Evolutionary conservation across 495 filamentous ascomycete genomes (phyloP).

Genomic region (Podospora didyma): DNA sequence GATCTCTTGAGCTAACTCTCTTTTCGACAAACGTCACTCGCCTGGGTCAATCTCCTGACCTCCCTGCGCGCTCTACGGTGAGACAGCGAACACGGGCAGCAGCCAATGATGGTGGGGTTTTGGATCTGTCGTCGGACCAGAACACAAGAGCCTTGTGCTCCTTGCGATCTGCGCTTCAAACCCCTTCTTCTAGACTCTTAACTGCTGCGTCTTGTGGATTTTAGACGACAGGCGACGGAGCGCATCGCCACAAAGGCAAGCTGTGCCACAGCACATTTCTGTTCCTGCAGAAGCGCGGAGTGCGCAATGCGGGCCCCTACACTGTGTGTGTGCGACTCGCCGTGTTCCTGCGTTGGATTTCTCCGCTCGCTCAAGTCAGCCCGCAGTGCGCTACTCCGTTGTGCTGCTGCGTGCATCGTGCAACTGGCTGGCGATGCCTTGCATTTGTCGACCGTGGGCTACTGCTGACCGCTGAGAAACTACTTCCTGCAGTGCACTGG

Average conservation of each 20-base stretch:
- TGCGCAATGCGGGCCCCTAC: conserved; percentile 9
- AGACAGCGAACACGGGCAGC: not conserved
- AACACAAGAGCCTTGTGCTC: not conserved
- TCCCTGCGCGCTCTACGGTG: not conserved
- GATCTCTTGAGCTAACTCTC: not conserved
- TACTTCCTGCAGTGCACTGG: not conserved
- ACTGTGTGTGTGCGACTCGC: conserved; percentile 15
- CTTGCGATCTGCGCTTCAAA: not conserved
- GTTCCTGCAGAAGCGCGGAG: conserved; percentile 21
- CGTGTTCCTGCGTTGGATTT: conserved; percentile 18
- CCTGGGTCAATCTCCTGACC: not conserved
- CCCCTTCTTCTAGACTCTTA: too few species aligned
- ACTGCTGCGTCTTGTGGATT: too few species aligned
- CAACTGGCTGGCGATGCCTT: conserved; percentile 4
- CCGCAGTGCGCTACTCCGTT: not conserved
- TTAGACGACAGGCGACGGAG: too few species aligned
- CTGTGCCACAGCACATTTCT: conserved; percentile 17
- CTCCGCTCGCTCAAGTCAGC: not conserved
- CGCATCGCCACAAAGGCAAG: conserved; percentile 21
- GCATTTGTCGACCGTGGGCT: not conserved
- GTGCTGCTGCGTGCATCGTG: conserved; percentile 10
- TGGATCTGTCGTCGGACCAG: not conserved
- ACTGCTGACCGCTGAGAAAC: not conserved
- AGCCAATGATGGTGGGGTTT: not conserved
- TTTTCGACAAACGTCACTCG: not conserved